phyloP scores from a whole-genome alignment of 1,284 basidiomycete species.

The Ceraceosorus bombacis region DNA sequence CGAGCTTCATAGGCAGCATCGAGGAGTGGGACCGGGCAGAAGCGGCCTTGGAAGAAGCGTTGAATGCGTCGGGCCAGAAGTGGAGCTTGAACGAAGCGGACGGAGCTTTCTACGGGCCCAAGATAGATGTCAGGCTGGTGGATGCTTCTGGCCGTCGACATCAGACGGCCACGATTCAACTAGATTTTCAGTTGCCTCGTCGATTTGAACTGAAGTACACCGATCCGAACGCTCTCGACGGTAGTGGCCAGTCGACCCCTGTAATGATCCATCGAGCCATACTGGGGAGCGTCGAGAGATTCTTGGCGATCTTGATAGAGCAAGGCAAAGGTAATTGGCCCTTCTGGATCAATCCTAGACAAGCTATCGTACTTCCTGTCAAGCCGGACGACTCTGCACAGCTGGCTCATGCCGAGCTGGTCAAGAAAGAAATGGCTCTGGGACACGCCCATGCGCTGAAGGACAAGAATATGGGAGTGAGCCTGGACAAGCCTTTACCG shows the following conservation, averaged over 20 bases:
- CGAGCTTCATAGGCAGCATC: conserved; percentile 29
- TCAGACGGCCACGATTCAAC: conserved; percentile 47
- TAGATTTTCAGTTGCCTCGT: conserved; percentile 46
- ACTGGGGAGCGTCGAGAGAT: conserved; percentile 44
- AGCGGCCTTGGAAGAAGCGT: conserved; percentile 23
- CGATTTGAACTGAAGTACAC: conserved; percentile 39
- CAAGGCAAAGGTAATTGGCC: conserved; percentile 42
- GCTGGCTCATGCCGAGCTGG: conserved; percentile 17
- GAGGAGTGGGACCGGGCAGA: conserved; percentile 43
- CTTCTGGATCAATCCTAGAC: conserved; percentile 42
- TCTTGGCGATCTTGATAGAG: conserved; percentile 46
- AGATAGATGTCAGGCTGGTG: conserved; percentile 45
- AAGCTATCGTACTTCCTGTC: conserved; percentile 38
- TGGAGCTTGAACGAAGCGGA: conserved; percentile 43
- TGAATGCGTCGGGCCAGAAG: conserved; percentile 24
- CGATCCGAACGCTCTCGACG: conserved; percentile 12
- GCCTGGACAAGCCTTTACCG: neutral
- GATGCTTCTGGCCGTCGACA: conserved; percentile 39
- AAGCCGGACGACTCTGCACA: conserved; percentile 15
- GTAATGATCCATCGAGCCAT: conserved; percentile 49
- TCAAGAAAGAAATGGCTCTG: conserved; percentile 21
- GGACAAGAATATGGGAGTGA: neutral
- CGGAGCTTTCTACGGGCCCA: conserved; percentile 47
- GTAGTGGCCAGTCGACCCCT: conserved; percentile 12
- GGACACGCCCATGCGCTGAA: conserved; percentile 8